These are phyloP conservation scores for Articulospora tetracladia DNA, from an alignment of 495 filamentous ascomycete species.

Conservation along the genomic window DNA sequence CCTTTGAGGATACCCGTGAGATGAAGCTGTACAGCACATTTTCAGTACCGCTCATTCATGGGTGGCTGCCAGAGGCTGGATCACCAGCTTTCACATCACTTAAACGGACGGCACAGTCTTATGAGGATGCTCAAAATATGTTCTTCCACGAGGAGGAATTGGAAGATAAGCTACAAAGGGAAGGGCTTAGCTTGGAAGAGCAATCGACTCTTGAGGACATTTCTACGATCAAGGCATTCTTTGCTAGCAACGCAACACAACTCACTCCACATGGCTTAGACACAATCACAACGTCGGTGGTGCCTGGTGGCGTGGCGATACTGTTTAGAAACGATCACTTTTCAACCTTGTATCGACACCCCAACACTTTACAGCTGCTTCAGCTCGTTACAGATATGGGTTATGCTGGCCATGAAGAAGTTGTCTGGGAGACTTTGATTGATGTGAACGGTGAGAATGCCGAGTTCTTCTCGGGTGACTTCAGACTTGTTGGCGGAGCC, in stretches of 20 bases:
- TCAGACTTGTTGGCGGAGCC: slow-evolving; percentile 69
- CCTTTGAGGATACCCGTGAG: slow-evolving; percentile 78
- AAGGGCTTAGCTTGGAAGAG: slow-evolving; percentile 58
- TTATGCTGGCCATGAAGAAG: slow-evolving; percentile 81
- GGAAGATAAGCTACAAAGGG: slow-evolving; percentile 65
- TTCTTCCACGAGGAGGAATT: slow-evolving; percentile 85
- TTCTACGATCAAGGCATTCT: slow-evolving; percentile 73
- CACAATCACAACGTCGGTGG: slow-evolving; percentile 58
- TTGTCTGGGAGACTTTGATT: slow-evolving; percentile 92
- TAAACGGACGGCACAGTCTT: slow-evolving; percentile 66
- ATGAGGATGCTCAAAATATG: slow-evolving; percentile 87
- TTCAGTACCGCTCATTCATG: slow-evolving; percentile 84
- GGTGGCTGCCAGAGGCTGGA: slow-evolving; percentile 73
- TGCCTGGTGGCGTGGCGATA: slow-evolving; percentile 76
- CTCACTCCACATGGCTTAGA: slow-evolving; percentile 78
- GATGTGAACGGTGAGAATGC: slow-evolving; percentile 81
- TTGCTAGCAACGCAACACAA: slow-evolving; percentile 76
- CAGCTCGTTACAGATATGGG: slow-evolving; percentile 90
- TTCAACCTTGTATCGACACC: slow-evolving; percentile 81
- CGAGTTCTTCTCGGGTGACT: slow-evolving; percentile 88
- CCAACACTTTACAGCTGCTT: slow-evolving; percentile 63
- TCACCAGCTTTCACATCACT: slow-evolving; percentile 64
- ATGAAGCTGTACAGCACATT: slow-evolving; percentile 87
- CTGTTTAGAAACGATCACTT: slow-evolving; percentile 98
- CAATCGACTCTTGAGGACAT: slow-evolving; percentile 75